These are phyloP conservation scores for Malania oleifera DNA, from an alignment of 164 flowering plant species.

Conservation along the genomic window DNA sequence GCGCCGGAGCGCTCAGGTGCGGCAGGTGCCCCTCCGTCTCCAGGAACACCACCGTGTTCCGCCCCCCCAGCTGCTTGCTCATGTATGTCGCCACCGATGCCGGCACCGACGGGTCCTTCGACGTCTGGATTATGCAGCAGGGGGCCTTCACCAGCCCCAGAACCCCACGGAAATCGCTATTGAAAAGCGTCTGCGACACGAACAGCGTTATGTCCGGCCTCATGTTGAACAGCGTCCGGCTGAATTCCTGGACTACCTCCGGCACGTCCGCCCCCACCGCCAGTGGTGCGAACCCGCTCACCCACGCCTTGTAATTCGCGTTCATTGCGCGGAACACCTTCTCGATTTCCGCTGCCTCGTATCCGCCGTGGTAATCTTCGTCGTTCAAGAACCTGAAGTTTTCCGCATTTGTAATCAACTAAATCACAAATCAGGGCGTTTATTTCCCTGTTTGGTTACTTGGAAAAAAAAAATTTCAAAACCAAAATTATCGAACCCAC, in stretches of 20 bases:
- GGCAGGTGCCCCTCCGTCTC: conserved; percentile 87
- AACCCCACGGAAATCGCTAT: conserved; percentile 62
- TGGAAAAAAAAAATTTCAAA: not conserved
- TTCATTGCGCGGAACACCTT: conserved; percentile 78
- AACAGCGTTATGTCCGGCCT: conserved; percentile 85
- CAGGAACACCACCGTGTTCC: conserved; percentile 59
- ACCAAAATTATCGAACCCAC: no score
- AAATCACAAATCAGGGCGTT: no score
- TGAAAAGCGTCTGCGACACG: conserved; percentile 60
- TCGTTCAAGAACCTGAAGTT: conserved; percentile 67
- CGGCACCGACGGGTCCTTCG: conserved; percentile 81
- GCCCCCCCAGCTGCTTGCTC: conserved; percentile 64
- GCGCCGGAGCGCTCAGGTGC: conserved; percentile 75
- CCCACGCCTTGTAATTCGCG: conserved; percentile 87
- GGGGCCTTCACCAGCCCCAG: conserved; percentile 73
- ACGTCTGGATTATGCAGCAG: conserved; percentile 78
- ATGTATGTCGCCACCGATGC: conserved; percentile 68
- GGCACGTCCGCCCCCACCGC: conserved; percentile 98
- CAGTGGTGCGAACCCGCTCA: conserved; percentile 80
- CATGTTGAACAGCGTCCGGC: conserved; percentile 94
- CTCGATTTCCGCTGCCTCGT: conserved; percentile 78
- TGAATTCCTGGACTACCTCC: conserved; percentile 82
- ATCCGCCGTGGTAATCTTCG: conserved; percentile 83
- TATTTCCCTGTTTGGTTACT: no score
- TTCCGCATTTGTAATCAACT: no score